These are phyloP conservation scores for Lophium mytilinum DNA, from an alignment of 495 filamentous ascomycete genomes.

Conservation along the genomic window DNA sequence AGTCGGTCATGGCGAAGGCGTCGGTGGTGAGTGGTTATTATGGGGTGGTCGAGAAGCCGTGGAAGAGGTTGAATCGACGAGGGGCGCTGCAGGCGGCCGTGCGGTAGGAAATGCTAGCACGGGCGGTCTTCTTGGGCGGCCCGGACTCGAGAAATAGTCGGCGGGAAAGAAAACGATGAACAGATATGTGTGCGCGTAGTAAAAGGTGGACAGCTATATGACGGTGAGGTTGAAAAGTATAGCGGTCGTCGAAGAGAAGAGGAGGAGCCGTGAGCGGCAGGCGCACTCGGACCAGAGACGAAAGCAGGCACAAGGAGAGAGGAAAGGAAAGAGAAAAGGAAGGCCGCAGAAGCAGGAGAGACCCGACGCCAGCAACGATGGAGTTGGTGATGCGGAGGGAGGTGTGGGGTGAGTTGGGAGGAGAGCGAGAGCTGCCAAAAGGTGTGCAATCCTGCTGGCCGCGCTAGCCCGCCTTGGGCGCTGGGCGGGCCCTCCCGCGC, in stretches of 20 bases:
- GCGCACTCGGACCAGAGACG: conserved; percentile 1
- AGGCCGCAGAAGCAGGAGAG: conserved; percentile 12
- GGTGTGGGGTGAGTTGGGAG: conserved; percentile 16
- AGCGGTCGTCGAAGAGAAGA: conserved; percentile 10
- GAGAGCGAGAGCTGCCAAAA: not conserved
- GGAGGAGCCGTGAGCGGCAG: conserved; percentile 3
- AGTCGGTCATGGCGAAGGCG: conserved; percentile 18
- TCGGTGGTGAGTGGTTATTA: not conserved
- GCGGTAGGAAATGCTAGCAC: not conserved
- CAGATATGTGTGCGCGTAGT: not conserved
- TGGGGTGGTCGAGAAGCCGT: not conserved
- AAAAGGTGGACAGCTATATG: not conserved
- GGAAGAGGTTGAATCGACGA: not conserved
- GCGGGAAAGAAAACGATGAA: conserved; percentile 5
- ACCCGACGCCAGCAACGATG: conserved; percentile 26
- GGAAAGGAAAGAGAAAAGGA: conserved; percentile 21
- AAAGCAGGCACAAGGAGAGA: conserved; percentile 21
- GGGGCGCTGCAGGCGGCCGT: not conserved
- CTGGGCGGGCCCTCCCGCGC: too few species aligned
- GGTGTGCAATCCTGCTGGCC: not conserved
- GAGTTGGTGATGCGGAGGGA: conserved; percentile 10
- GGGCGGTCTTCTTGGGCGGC: not conserved
- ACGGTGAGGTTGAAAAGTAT: not conserved
- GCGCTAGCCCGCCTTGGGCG: conserved; percentile 1
- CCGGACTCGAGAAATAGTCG: not conserved